phyloP scores from a whole-genome alignment of 306 rosid genomes.

The Echinosophora koreensis region DNA sequence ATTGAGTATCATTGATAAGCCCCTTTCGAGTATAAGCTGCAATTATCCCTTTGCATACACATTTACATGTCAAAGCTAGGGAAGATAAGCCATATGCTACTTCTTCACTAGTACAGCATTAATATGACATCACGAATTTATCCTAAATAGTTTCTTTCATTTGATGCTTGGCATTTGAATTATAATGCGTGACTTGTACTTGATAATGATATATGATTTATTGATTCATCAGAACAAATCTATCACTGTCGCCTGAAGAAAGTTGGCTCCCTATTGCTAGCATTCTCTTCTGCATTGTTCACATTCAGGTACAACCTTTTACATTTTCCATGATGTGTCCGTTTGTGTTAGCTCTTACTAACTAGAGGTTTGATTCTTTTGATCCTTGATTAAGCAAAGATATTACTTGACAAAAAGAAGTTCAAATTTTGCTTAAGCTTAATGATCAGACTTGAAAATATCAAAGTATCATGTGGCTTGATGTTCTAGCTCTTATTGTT shows the following conservation, averaged over 20 bases:
- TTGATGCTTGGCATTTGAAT: constrained; percentile 2
- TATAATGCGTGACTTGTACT: too few species aligned
- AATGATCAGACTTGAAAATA: background rate
- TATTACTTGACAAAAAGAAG: background rate
- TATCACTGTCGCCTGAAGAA: constrained; percentile 85
- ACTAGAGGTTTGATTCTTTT: background rate
- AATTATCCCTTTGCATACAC: background rate
- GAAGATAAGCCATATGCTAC: background rate
- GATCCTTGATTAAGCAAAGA: constrained; percentile 15
- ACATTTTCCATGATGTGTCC: background rate
- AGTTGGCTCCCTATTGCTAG: constrained; percentile 96
- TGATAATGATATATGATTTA: too few species aligned
- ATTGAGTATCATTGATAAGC: too few species aligned
- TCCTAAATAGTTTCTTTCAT: background rate
- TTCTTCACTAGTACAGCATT: background rate
- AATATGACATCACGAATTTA: background rate
- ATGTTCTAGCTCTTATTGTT: constrained; percentile 1
- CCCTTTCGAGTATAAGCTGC: background rate
- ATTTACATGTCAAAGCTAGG: background rate
- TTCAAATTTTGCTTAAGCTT: constrained; percentile 3
- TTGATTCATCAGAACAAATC: constrained; percentile 71
- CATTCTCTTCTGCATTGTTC: constrained; percentile 84
- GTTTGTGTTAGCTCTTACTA: background rate
- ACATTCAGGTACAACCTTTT: constrained; percentile 73
- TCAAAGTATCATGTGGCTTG: background rate